These are phyloP conservation scores for Perkinsus marinus DNA, from an alignment of 169 alveolate species.

Conservation along the genomic window DNA sequence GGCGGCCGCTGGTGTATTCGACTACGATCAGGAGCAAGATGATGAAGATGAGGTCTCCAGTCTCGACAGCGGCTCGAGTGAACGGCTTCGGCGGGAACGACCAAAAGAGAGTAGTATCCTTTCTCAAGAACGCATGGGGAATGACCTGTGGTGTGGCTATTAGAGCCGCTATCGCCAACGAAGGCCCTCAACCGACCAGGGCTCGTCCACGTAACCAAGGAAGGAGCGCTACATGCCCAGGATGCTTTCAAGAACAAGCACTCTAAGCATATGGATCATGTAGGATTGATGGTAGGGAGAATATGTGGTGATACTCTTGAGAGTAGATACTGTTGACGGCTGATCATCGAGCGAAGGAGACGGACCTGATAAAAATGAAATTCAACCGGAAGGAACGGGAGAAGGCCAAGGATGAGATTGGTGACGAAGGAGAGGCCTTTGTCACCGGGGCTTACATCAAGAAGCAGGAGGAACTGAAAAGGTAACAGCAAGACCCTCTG, in stretches of 20 bases:
- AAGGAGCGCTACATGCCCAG: neutral
- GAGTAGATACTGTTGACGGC: neutral
- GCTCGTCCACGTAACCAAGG: neutral
- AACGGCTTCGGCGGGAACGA: neutral
- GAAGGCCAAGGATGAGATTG: neutral
- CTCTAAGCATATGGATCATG: neutral
- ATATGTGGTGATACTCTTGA: neutral
- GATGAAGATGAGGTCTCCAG: neutral
- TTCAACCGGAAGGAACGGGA: neutral
- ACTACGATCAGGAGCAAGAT: neutral
- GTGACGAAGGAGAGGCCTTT: neutral
- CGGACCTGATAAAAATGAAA: neutral
- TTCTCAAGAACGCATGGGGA: neutral
- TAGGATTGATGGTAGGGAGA: neutral
- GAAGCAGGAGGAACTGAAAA: neutral
- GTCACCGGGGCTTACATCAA: neutral
- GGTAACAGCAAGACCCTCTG: neutral
- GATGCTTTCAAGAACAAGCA: neutral
- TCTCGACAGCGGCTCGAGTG: neutral
- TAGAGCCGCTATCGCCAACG: neutral
- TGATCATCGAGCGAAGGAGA: neutral
- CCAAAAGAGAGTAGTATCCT: neutral
- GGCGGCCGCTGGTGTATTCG: neutral
- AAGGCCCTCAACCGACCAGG: neutral
- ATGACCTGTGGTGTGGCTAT: neutral